Percentiles rank a stretch among this genome's conserved stretches.
Conservation (phyloP, 768 basidiomycete genomes). For the Postia placenta region DNA sequence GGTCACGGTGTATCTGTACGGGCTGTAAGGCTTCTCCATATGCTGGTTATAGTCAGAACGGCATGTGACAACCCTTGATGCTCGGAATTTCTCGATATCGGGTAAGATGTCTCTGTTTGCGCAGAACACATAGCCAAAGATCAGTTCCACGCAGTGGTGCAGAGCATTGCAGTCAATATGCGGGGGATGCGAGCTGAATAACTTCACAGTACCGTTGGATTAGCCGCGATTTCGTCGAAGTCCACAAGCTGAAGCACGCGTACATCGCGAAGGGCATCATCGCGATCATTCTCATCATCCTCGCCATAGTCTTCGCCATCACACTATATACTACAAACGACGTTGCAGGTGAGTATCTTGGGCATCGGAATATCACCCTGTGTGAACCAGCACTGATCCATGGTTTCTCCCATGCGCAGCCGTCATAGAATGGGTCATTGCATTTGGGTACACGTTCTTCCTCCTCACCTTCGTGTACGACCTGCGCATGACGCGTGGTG, state of each 20-base stretch:
- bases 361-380: neutral
- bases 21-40: too few species aligned
- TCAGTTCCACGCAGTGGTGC: neutral
- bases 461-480: slow-evolving; percentile 70
- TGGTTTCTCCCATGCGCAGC: slow-evolving; percentile 26
- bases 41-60: too few species aligned
- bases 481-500: slow-evolving; percentile 53
- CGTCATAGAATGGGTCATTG: slow-evolving; percentile 71
- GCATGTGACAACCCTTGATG: too few species aligned
- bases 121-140: too few species aligned
- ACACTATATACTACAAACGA: slow-evolving; percentile 38
- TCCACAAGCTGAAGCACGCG: slow-evolving; percentile 40
- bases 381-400: neutral
- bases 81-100: neutral
- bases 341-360: slow-evolving; percentile 41
- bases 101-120: neutral
- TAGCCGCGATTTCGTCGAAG: slow-evolving; percentile 43
- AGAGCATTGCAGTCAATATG: too few species aligned
- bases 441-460: slow-evolving; percentile 69
- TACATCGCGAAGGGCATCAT: slow-evolving; percentile 61
- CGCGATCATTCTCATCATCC: slow-evolving; percentile 47
- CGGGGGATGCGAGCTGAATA: too few species aligned
- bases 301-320: slow-evolving; percentile 60
- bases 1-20: too few species aligned
- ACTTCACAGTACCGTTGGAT: slow-evolving; percentile 65